phyloP scores from a whole-genome alignment of 164 flowering plant species.

The Aristolochia contorta region DNA sequence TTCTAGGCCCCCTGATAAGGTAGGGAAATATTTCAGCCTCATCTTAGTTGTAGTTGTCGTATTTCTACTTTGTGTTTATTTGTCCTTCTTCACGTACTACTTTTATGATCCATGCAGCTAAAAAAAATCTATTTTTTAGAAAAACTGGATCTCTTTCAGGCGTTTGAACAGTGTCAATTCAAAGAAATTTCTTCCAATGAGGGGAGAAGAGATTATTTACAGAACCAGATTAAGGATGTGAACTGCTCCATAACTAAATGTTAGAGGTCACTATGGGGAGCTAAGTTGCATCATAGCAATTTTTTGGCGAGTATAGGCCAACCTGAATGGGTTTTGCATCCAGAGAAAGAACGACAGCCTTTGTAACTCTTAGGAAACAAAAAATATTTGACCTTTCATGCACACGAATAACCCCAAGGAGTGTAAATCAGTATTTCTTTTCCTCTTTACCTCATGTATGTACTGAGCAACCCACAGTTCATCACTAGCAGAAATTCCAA shows the following conservation, averaged over 20 bases:
- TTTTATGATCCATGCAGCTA: no score
- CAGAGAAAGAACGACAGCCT: constrained; percentile 69
- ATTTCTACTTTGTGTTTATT: no score
- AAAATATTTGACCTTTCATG: not conserved
- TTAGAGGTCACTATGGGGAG: not conserved
- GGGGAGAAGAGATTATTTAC: not conserved
- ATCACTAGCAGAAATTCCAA: constrained; percentile 81
- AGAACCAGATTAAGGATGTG: not conserved
- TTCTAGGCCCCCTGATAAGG: constrained; percentile 82
- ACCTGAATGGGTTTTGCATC: constrained; percentile 94
- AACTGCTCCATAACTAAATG: not conserved
- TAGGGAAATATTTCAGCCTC: no score
- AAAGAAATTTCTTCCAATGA: not conserved
- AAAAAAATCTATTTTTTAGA: no score
- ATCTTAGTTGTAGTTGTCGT: no score
- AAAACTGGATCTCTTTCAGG: no score
- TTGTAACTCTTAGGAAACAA: constrained; percentile 81
- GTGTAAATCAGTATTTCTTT: not conserved
- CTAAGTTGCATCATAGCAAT: no score
- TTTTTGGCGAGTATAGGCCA: not conserved
- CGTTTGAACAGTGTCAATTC: no score
- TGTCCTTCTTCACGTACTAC: no score
- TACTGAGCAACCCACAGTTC: constrained; percentile 82
- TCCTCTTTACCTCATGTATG: constrained; percentile 61
- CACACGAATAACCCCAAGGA: not conserved